Percentiles rank a stretch among this genome's conserved stretches.
Evolutionary conservation across 768 basidiomycete species (phyloP).

Genomic region (Strobilomyces confusus): DNA sequence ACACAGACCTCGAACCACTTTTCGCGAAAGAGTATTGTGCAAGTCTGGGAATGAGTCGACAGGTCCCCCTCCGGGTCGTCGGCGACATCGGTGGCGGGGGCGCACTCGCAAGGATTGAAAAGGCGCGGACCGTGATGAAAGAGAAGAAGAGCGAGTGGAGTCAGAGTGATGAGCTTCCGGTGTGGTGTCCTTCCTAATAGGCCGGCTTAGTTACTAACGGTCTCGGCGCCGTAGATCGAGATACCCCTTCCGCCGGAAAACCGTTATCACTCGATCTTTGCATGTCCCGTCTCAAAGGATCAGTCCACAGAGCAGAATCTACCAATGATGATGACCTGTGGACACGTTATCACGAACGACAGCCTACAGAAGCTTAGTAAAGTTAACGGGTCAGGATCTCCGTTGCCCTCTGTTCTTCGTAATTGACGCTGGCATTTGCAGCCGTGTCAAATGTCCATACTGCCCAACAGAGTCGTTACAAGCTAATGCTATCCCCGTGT

Average conservation of each 20-base stretch:
- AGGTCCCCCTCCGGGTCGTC: constrained; percentile 82
- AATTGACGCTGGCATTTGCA: constrained; percentile 27
- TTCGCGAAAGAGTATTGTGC: constrained; percentile 91
- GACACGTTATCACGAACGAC: constrained; percentile 92
- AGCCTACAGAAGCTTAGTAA: constrained; percentile 88
- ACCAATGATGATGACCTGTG: constrained; percentile 97
- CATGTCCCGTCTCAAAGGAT: constrained; percentile 97
- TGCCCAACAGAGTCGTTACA: constrained; percentile 79
- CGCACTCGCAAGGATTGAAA: constrained; percentile 88
- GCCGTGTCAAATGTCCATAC: constrained; percentile 95
- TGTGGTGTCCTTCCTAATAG: constrained; percentile 28
- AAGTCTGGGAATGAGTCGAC: constrained; percentile 81
- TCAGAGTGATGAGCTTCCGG: constrained; percentile 84
- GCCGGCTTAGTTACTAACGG: background rate
- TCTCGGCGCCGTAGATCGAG: constrained; percentile 65
- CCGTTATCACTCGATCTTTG: constrained; percentile 94
- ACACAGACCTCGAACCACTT: constrained; percentile 73
- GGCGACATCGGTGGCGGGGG: constrained; percentile 93
- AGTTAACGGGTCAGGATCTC: constrained; percentile 65
- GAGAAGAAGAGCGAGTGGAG: constrained; percentile 93
- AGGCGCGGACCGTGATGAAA: constrained; percentile 89
- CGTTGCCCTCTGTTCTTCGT: background rate
- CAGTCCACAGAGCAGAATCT: constrained; percentile 92
- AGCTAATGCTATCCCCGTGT: constrained; percentile 53
- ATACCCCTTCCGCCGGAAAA: constrained; percentile 83